phyloP scores from a whole-genome alignment of 352 stramenopile species.

The Phytophthora cactorum region DNA sequence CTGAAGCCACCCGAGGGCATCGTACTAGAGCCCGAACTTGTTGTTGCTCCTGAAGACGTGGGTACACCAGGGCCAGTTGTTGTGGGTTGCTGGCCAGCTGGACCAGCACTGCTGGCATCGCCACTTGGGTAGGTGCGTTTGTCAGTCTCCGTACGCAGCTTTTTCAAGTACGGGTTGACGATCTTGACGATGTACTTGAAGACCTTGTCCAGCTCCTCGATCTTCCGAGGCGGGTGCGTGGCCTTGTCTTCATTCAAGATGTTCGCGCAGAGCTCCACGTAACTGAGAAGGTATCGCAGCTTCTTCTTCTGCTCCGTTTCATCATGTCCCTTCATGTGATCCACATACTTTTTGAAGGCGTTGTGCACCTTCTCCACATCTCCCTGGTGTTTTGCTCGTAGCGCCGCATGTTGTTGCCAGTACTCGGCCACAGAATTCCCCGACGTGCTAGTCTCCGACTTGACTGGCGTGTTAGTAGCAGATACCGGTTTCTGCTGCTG shows the following conservation, averaged over 20 bases:
- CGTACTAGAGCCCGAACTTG: conserved; percentile 14
- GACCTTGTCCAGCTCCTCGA: conserved; percentile 88
- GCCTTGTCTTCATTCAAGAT: conserved; percentile 81
- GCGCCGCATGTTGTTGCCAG: conserved; percentile 75
- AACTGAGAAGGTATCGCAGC: conserved; percentile 82
- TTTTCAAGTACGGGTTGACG: conserved; percentile 89
- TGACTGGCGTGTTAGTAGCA: conserved; percentile 24
- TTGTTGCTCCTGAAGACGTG: not conserved
- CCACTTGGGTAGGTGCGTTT: conserved; percentile 50
- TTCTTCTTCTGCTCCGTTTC: conserved; percentile 91
- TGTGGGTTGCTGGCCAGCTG: not conserved
- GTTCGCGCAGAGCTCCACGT: conserved; percentile 83
- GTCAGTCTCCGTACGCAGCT: conserved; percentile 85
- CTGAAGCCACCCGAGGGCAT: conserved; percentile 1
- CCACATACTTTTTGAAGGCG: conserved; percentile 89
- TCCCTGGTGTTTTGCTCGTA: conserved; percentile 81
- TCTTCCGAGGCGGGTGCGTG: conserved; percentile 70
- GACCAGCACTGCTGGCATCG: conserved; percentile 15
- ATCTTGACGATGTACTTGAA: conserved; percentile 93
- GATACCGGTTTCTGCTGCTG: conserved; percentile 23
- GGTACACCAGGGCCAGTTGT: conserved; percentile 4
- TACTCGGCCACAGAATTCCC: conserved; percentile 66
- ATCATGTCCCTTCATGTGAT: conserved; percentile 89
- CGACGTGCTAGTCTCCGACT: conserved; percentile 30
- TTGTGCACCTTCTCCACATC: conserved; percentile 88